phyloP scores from a whole-genome alignment of 2,329 filamentous ascomycete genomes.

The Hypoxylon rubiginosum region DNA sequence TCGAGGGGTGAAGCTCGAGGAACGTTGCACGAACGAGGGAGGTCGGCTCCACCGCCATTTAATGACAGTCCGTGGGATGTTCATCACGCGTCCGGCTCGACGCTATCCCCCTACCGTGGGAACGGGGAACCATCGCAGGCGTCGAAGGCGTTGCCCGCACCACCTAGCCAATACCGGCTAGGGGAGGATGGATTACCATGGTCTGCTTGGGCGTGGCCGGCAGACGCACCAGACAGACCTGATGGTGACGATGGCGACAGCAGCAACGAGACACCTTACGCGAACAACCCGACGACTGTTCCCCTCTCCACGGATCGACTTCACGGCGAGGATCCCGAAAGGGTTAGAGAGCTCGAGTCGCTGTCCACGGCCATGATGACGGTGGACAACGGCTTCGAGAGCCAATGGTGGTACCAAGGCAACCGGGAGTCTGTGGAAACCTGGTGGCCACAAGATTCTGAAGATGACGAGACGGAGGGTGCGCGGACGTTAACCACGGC shows the following conservation, averaged over 20 bases:
- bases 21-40: conserved; percentile 60
- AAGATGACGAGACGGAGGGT: conserved; percentile 43
- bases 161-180: conserved; percentile 57
- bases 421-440: conserved; percentile 47
- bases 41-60: conserved; percentile 63
- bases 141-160: conserved; percentile 61
- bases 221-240: conserved; percentile 40
- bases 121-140: conserved; percentile 45
- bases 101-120: conserved; percentile 46
- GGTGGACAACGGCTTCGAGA: conserved; percentile 70
- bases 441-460: conserved; percentile 36
- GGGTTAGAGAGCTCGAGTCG: conserved; percentile 60
- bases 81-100: conserved; percentile 48
- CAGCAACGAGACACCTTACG: conserved; percentile 37
- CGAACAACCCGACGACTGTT: conserved; percentile 45
- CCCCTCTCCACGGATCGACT: conserved; percentile 42
- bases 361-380: conserved; percentile 68
- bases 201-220: conserved; percentile 57
- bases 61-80: conserved; percentile 64
- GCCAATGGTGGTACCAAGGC: conserved; percentile 70
- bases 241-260: conserved; percentile 41
- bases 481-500: conserved; percentile 45
- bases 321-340: conserved; percentile 53
- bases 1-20: conserved; percentile 45
- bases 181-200: conserved; percentile 65